Base-by-base conservation (phyloP, 2,329 filamentous ascomycete genomes). In the Mycosphaerella sp. region DNA sequence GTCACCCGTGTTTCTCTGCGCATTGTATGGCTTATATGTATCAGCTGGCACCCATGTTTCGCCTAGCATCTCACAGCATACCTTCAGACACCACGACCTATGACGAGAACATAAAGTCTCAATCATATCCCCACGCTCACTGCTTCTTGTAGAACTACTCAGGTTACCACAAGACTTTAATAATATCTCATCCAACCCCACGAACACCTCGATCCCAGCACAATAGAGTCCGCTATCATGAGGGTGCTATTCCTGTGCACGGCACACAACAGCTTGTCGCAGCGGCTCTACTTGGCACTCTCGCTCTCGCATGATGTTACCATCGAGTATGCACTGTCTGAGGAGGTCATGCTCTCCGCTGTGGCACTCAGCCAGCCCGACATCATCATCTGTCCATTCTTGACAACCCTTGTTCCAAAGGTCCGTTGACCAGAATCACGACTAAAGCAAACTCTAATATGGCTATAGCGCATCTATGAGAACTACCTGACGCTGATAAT, bases 171-270 rank as follows among this genome's bases (percentile, higher is more conserved):
- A 25, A 25, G 6, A 4, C 21, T 25, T 25, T n/a, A n/a, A 25
- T 5, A 3, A 43, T 21, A 30, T 43, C 41, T 14, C 16, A 10
- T n/a, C 40, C 17, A 49, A 39, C 44, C n/a, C 47, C 16, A 40
- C 32, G 34, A 53, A 34, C 30, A 12, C 13, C 4, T n/a, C 13
- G 2, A 34, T 12, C 10, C 30, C 2, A 1, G 4, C 1, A 34
- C 7, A 34, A 12, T 8, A 34, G 10, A n/a, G 13, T 34, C 9
- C 10, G 30, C 30, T 12, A 34, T 34, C 30, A 70, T 72, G 67
- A 68, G 66, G 59, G 70, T 73, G 37, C 68, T 73, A 46, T 72
- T 73, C 52, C 62, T 73, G n/a, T 73, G 71, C 55, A 73, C 71
- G 4, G 71, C 71, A n/a, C 70, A 73, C 61, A 73, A 73, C 50